Conservation (phyloP, 805 yeast genomes). For the Jamesozyma lodderae region DNA sequence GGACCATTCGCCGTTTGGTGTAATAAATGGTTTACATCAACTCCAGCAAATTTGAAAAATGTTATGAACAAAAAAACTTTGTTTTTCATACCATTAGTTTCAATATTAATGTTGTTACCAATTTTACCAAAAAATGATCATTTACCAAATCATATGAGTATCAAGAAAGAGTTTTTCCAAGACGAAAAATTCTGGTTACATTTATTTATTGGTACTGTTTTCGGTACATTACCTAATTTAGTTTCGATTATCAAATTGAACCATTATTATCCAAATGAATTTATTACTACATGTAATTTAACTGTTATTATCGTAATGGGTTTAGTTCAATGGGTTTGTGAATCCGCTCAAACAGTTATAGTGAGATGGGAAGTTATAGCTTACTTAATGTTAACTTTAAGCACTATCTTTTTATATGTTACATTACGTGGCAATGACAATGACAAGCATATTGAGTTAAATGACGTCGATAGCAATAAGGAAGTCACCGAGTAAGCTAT, state of each 20-base stretch:
- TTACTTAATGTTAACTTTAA: constrained; percentile 19
- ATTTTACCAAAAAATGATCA: constrained; percentile 12
- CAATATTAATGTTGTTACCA: constrained; percentile 18
- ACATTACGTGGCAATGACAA: constrained; percentile 5
- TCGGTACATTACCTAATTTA: constrained; percentile 23
- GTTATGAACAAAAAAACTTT: constrained; percentile 7
- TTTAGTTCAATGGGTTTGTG: constrained; percentile 24
- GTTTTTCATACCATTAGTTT: constrained; percentile 14
- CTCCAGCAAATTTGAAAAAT: neutral
- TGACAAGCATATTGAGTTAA: no score
- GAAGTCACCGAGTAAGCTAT: no score
- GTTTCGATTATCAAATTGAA: constrained; percentile 20
- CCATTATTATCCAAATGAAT: constrained; percentile 21
- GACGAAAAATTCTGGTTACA: constrained; percentile 11
- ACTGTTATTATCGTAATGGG: constrained; percentile 25
- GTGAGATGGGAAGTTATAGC: constrained; percentile 30
- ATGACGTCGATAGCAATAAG: no score
- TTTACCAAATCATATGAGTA: neutral
- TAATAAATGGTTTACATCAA: constrained; percentile 20
- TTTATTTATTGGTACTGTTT: constrained; percentile 10
- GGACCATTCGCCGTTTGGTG: constrained; percentile 29
- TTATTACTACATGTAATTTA: constrained; percentile 22
- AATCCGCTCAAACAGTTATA: constrained; percentile 22
- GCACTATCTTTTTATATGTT: constrained; percentile 17
- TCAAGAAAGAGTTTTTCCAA: neutral